Conservation (phyloP, 2,329 filamentous ascomycete species). For the Alternaria alternata region DNA sequence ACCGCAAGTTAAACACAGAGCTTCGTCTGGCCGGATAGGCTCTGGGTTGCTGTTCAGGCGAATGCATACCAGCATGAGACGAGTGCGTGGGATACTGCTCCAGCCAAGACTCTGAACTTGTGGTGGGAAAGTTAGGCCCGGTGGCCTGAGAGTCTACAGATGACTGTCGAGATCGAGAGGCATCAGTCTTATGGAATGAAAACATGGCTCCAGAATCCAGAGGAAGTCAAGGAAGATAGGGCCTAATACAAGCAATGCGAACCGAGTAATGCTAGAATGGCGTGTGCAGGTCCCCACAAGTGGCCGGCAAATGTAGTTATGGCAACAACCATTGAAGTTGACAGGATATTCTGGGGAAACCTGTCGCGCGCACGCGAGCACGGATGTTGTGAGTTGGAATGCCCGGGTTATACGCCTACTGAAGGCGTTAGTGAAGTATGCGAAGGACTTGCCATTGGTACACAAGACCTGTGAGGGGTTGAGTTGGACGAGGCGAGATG, state of each 20-base stretch:
- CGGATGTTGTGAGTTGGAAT: slow-evolving; percentile 24
- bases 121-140: slow-evolving; percentile 29
- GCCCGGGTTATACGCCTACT: slow-evolving; percentile 12
- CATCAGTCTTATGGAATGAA: slow-evolving; percentile 47
- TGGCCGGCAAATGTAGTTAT: slow-evolving; percentile 30
- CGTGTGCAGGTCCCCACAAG: slow-evolving; percentile 38
- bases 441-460: slow-evolving; percentile 29
- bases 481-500: slow-evolving; percentile 19
- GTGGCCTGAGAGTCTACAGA: slow-evolving; percentile 43
- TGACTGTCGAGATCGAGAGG: slow-evolving; percentile 43
- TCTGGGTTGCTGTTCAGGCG: slow-evolving; percentile 41
- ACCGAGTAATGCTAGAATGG: slow-evolving; percentile 31
- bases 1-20: slow-evolving; percentile 50
- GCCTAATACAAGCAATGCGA: slow-evolving; percentile 29
- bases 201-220: slow-evolving; percentile 42
- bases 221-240: slow-evolving; percentile 15
- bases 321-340: slow-evolving; percentile 39
- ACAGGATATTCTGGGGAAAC: slow-evolving; percentile 31
- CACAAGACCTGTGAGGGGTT: slow-evolving; percentile 13
- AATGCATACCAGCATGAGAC: slow-evolving; percentile 39
- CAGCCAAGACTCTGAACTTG: slow-evolving; percentile 34
- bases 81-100: slow-evolving; percentile 37
- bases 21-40: slow-evolving; percentile 36
- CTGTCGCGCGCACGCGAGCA: slow-evolving; percentile 36
- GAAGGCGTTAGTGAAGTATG: slow-evolving; percentile 9